Conservation (phyloP, 2,329 filamentous ascomycete genomes). For the Penicillium sp. region DNA sequence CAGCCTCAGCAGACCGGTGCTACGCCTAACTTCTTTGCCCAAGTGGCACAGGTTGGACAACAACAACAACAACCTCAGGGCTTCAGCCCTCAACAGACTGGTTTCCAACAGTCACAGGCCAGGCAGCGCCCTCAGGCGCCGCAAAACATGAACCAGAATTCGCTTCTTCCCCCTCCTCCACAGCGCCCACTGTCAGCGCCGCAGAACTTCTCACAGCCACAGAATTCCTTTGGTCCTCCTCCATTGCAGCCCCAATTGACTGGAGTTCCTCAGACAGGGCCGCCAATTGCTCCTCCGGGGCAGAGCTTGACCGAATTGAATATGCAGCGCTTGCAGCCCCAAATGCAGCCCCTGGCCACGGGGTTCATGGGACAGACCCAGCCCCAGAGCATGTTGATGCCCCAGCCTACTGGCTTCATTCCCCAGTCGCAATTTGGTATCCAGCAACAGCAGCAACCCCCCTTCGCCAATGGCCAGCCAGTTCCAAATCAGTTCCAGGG, state of each 20-base stretch:
- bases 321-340: constrained; percentile 60
- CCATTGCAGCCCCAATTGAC: constrained; percentile 82
- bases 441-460: constrained; percentile 43
- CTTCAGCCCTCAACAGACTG: constrained; percentile 37
- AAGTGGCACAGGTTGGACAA: constrained; percentile 37
- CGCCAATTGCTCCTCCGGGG: constrained; percentile 64
- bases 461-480: constrained; percentile 14
- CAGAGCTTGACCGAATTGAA: constrained; percentile 72
- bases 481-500: constrained; percentile 41
- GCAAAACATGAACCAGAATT: constrained; percentile 55
- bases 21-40: constrained; percentile 49
- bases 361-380: constrained; percentile 50
- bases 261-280: constrained; percentile 55
- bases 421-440: constrained; percentile 45
- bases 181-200: constrained; percentile 81
- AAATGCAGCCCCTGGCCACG: constrained; percentile 59
- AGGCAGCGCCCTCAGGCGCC: constrained; percentile 69
- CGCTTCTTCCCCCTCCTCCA: constrained; percentile 72
- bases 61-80: constrained; percentile 25
- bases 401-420: constrained; percentile 47
- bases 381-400: constrained; percentile 41
- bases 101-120: constrained; percentile 37
- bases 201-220: constrained; percentile 66
- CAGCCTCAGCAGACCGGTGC: constrained; percentile 42
- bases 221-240: constrained; percentile 66